phyloP scores from a whole-genome alignment of 352 stramenopile genomes.

The Phytopythium oedochilum region DNA sequence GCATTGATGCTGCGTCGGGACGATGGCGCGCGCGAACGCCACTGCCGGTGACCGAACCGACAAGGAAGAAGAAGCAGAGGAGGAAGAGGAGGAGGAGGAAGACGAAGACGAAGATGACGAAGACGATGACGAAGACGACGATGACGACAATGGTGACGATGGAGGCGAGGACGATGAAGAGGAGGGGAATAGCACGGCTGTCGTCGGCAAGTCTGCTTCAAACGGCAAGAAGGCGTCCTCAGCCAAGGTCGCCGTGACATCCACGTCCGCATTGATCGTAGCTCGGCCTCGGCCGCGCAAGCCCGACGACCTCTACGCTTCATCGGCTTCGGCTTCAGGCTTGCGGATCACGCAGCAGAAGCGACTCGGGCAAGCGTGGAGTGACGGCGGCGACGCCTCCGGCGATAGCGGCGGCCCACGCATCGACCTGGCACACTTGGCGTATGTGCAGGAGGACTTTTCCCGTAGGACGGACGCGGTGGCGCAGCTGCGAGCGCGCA shows the following conservation, averaged over 20 bases:
- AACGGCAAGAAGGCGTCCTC: conserved; percentile 12
- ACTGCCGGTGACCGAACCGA: conserved; percentile 14
- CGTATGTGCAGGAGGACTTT: conserved; percentile 67
- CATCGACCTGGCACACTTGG: conserved; percentile 65
- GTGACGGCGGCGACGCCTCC: background rate
- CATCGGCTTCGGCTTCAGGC: background rate
- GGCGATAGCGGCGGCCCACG: conserved; percentile 32
- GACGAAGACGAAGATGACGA: conserved; percentile 19
- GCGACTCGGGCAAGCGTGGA: conserved; percentile 54
- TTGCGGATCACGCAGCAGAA: conserved; percentile 51
- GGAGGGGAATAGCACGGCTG: background rate
- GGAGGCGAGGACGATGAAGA: conserved; percentile 6
- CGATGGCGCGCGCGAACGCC: too few relatives aligned
- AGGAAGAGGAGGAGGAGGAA: conserved; percentile 14
- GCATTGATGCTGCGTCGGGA: too few relatives aligned
- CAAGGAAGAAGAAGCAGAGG: conserved; percentile 11
- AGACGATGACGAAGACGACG: conserved; percentile 15
- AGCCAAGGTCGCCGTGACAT: conserved; percentile 10
- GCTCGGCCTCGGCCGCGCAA: conserved; percentile 19
- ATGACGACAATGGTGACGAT: conserved; percentile 7
- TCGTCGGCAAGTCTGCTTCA: background rate
- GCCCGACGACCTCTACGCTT: conserved; percentile 15
- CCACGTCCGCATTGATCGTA: conserved; percentile 4
- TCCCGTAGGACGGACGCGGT: conserved; percentile 52
- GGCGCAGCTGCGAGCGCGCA: conserved; percentile 45